These are phyloP conservation scores for Fusarium euwallaceae DNA, from an alignment of 2,329 filamentous ascomycete genomes.

Conservation along the genomic window DNA sequence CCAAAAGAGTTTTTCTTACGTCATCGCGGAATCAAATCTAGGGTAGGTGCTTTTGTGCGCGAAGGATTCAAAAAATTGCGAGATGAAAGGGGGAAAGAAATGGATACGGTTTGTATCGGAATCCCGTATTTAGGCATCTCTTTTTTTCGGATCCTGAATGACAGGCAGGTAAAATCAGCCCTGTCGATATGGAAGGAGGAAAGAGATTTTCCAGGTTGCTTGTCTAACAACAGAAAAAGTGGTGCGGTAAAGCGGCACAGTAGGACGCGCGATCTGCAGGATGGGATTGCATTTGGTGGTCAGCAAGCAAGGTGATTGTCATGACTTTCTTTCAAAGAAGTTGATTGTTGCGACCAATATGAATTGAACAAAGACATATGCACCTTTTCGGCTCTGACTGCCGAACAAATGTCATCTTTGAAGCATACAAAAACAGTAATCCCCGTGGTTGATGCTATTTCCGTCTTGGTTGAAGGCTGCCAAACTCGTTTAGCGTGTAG, in stretches of 20 bases:
- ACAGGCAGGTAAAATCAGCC: neutral
- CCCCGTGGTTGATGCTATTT: neutral
- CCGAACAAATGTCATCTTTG: neutral
- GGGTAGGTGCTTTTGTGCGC: neutral
- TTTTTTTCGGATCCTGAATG: neutral
- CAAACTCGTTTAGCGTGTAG: neutral
- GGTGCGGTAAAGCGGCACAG: neutral
- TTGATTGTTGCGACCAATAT: neutral
- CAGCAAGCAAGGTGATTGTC: neutral
- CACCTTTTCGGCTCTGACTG: neutral
- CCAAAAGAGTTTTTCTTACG: neutral
- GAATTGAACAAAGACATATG: neutral
- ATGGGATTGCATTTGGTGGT: neutral
- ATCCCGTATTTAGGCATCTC: neutral
- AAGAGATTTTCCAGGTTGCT: neutral
- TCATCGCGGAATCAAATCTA: neutral
- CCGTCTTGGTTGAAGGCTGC: neutral
- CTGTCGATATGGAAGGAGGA: neutral
- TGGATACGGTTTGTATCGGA: neutral
- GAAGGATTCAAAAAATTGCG: neutral
- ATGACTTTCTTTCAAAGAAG: neutral
- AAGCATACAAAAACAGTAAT: neutral
- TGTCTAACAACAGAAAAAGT: neutral
- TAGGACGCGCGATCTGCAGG: neutral
- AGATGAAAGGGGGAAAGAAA: neutral